Evolutionary conservation across 2,329 filamentous ascomycete genomes (phyloP), one percentile per base, ranked within the genome.

Genomic region (Ophiostoma himal-ulmi): DNA sequence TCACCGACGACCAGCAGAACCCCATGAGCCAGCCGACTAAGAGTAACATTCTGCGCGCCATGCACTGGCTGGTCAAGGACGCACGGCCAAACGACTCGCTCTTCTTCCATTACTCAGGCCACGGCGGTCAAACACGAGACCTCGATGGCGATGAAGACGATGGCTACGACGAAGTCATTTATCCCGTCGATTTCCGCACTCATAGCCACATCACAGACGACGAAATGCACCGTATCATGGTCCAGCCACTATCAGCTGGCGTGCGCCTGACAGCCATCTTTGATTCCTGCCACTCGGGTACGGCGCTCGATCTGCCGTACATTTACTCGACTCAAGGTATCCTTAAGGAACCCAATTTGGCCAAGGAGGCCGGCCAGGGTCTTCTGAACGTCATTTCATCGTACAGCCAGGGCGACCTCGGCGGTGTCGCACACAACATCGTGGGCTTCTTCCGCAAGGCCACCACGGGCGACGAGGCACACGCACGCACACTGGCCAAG

Each of bases 31-130:
- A 97, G 81, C 94, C 94, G 10, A 97, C 93, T 5, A 97, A 97
- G 80, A 91, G 92, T 75, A 98, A 98, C 78, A 96, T 98, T 70
- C 80, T 98, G 52, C 88, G 94, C 69, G 94, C 94, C 39, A 98
- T 98, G 94, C 94, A 97, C 78, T 98, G 94, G 94, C 83, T 98
- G 26, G 93, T 97, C 71, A 97, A 97, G 81, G 94, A 97, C 77
- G 94, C 94, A 5, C 87, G 87, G 71, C 91, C 93, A 0, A 96
- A 97, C 78, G 94, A 98, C 78, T 96, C 94, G 5, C 85, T 98
- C 7, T 98, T 98, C 82, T 97, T 98, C 83, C 94, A 98, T 81
- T 98, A 97, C 79, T 97, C 94, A 54, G 93, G 91, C 10, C 91
- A 94, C 77, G 91, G 91, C 72, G 91, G 91, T n/a, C 91, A 94